These are phyloP conservation scores for California macrophylla DNA, from an alignment of 441 rosid genomes.

Conservation along the genomic window DNA sequence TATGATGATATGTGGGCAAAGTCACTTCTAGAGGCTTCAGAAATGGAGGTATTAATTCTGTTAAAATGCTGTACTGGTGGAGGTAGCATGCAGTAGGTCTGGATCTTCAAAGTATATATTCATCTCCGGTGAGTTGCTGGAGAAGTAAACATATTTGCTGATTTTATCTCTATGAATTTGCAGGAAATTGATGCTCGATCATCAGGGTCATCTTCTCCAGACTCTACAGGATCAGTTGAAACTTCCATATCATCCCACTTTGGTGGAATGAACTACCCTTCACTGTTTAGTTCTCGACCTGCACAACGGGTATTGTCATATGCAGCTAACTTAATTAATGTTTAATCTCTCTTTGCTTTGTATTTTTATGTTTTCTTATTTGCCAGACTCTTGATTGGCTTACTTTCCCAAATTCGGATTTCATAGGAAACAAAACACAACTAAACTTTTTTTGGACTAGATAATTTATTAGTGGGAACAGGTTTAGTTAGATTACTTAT, in stretches of 20 bases:
- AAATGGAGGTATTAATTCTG: conserved; percentile 49
- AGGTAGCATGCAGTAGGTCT: conserved; percentile 2
- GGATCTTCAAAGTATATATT: conserved; percentile 10
- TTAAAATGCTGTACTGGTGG: neutral
- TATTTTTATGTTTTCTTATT: neutral
- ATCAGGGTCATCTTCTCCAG: conserved; percentile 91
- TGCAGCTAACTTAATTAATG: neutral
- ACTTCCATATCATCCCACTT: conserved; percentile 96
- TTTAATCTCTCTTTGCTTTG: neutral
- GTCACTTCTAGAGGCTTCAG: conserved; percentile 80
- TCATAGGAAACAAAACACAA: neutral
- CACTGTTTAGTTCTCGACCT: conserved; percentile 85
- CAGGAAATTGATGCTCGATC: conserved; percentile 91
- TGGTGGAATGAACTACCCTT: conserved; percentile 96
- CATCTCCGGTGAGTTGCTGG: neutral
- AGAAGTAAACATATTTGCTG: neutral
- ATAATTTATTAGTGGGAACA: neutral
- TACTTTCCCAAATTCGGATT: neutral
- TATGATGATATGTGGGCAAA: conserved; percentile 99
- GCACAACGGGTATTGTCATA: conserved; percentile 38
- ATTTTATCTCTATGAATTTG: conserved; percentile 17
- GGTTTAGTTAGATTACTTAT: neutral
- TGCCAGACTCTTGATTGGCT: neutral
- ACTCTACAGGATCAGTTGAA: conserved; percentile 89
- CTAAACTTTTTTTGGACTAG: neutral